Percentiles rank a stretch among this genome's conserved stretches.
Evolutionary conservation across 768 basidiomycete species (phyloP).

Genomic region (Mycena floridula): DNA sequence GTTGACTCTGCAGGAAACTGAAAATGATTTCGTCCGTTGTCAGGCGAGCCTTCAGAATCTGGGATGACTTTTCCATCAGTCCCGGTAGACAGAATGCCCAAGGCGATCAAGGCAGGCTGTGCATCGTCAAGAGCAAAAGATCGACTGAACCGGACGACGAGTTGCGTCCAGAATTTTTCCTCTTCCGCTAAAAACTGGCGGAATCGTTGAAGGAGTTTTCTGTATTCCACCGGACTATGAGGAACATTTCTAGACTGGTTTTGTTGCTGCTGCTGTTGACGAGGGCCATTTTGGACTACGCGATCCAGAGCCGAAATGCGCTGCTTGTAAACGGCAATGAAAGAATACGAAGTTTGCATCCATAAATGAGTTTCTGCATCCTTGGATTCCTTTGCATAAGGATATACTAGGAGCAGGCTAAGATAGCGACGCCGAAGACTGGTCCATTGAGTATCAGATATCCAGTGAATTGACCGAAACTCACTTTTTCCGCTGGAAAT

Average conservation of each 20-base stretch:
- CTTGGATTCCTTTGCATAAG: slow-evolving; percentile 66
- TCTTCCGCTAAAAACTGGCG: slow-evolving; percentile 85
- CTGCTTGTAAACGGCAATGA: slow-evolving; percentile 81
- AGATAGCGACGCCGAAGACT: slow-evolving; percentile 72
- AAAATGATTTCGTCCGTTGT: slow-evolving; percentile 48
- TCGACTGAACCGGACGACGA: slow-evolving; percentile 70
- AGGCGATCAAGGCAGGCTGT: slow-evolving; percentile 44
- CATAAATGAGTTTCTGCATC: slow-evolving; percentile 82
- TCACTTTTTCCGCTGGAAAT: slow-evolving; percentile 82
- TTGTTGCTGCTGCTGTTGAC: slow-evolving; percentile 23
- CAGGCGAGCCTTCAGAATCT: slow-evolving; percentile 12
- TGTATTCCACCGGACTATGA: slow-evolving; percentile 70
- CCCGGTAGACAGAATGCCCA: slow-evolving; percentile 44
- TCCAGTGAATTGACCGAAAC: slow-evolving; percentile 21
- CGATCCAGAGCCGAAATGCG: slow-evolving; percentile 64
- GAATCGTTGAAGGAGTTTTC: slow-evolving; percentile 85
- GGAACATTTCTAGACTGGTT: slow-evolving; percentile 31
- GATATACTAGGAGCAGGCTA: slow-evolving; percentile 60
- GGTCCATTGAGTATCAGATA: slow-evolving; percentile 5
- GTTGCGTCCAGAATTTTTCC: slow-evolving; percentile 85
- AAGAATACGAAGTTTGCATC: slow-evolving; percentile 88
- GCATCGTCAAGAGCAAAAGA: slow-evolving; percentile 68
- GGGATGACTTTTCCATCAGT: slow-evolving; percentile 27
- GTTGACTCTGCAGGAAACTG: slow-evolving; percentile 58
- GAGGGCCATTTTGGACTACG: slow-evolving; percentile 35